Percentiles rank a stretch among this genome's conserved stretches.
These are phyloP conservation scores for Leishmania amazonensis DNA, from an alignment of 208 protist genomes.

Conservation along the genomic window DNA sequence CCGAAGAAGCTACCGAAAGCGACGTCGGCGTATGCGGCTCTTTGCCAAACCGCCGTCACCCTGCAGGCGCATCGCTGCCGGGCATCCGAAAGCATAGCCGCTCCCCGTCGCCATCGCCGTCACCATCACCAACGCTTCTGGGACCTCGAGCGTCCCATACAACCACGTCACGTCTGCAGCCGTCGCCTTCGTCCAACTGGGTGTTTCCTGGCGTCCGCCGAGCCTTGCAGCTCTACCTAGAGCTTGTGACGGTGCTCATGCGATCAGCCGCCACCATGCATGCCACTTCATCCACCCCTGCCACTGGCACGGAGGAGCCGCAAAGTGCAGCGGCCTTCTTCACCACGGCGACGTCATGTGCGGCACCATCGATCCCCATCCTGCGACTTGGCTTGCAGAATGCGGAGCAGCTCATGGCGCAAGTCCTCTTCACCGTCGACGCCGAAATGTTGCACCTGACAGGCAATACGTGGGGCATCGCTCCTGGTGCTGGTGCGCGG, in stretches of 20 bases:
- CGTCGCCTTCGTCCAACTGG: constrained; percentile 25
- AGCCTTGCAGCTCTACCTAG: constrained; percentile 32
- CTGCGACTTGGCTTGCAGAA: constrained; percentile 18
- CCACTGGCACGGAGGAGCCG: background rate
- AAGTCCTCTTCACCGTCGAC: constrained; percentile 28
- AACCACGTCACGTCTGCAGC: background rate
- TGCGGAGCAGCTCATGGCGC: constrained; percentile 30
- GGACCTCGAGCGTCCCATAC: background rate
- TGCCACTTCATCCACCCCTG: background rate
- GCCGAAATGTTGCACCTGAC: constrained; percentile 32
- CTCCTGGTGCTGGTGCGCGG: background rate
- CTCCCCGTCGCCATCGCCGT: background rate
- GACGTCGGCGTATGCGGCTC: too few relatives aligned
- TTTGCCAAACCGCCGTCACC: too few relatives aligned
- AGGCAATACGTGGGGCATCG: constrained; percentile 23
- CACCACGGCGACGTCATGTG: background rate
- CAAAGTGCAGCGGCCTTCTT: background rate
- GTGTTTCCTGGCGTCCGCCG: constrained; percentile 27
- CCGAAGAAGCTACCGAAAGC: background rate
- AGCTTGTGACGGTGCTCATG: constrained; percentile 23
- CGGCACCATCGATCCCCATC: constrained; percentile 13
- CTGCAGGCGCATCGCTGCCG: background rate
- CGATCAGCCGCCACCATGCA: constrained; percentile 20
- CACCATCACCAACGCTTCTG: background rate
- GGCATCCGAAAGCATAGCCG: constrained; percentile 3